Evolutionary conservation across 2,329 filamentous ascomycete species (phyloP).

Genomic region (Epichloe amarillans): DNA sequence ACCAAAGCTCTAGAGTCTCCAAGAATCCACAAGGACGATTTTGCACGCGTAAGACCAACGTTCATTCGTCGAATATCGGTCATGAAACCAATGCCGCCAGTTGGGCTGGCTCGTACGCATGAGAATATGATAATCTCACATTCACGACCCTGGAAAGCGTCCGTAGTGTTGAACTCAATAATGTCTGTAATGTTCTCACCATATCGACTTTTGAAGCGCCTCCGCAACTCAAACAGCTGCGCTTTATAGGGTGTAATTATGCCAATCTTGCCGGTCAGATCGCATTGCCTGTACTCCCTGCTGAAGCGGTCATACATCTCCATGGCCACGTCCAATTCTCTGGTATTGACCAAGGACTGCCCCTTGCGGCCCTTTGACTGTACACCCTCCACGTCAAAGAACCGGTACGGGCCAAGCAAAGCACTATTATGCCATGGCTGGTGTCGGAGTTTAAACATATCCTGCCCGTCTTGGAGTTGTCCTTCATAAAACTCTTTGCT

Average conservation of each 20-base stretch:
- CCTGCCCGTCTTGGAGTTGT: constrained; percentile 67
- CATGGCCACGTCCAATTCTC: constrained; percentile 77
- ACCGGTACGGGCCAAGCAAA: constrained; percentile 82
- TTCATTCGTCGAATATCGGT: constrained; percentile 98
- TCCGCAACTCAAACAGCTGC: constrained; percentile 68
- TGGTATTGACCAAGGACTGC: constrained; percentile 79
- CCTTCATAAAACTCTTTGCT: constrained; percentile 88
- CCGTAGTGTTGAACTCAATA: constrained; percentile 97
- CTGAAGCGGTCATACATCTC: constrained; percentile 70
- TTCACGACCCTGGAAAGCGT: constrained; percentile 93
- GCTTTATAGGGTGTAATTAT: constrained; percentile 98
- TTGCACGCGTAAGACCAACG: constrained; percentile 90
- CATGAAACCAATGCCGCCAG: constrained; percentile 95
- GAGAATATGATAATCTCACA: constrained; percentile 99
- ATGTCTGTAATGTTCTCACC: constrained; percentile 61
- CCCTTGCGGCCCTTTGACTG: constrained; percentile 71
- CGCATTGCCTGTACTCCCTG: constrained; percentile 53
- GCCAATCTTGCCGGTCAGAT: constrained; percentile 75
- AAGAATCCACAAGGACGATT: constrained; percentile 91
- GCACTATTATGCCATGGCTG: constrained; percentile 76
- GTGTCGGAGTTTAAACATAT: constrained; percentile 64
- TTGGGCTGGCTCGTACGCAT: constrained; percentile 85
- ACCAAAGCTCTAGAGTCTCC: constrained; percentile 79
- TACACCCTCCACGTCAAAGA: constrained; percentile 88
- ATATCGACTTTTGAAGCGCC: constrained; percentile 58